Base-by-base conservation (phyloP, 441 rosid species). In the Corymbia citriodora region DNA sequence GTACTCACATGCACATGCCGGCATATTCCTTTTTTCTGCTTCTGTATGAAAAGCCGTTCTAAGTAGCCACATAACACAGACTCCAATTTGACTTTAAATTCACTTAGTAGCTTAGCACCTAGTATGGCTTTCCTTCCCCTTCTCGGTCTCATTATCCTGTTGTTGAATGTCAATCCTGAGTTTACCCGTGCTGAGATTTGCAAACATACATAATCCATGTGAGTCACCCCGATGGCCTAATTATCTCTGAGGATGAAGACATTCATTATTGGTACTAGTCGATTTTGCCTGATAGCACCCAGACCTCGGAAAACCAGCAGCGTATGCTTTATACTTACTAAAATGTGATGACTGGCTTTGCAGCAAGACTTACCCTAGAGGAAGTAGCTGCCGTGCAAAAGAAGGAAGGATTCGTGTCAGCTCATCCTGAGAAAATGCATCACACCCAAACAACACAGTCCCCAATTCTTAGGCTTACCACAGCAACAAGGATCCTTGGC, bases 121-220 rank as follows among this genome's bases (percentile, higher is more conserved):
- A 36, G 49, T 72, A 36, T 10, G 87, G 40, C 89, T 82, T 16
- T 68, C 50, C 27, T 59, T 52, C 49, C 63, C 68, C 55, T 87
- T 16, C 63, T 90, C 45, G 25, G 65, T 74, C 88, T 94, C 31
- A 65, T 92, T 88, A 91, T 89, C 89, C 53, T 89, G 82, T 18
- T 86, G 14, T 87, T 92, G n/a, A 85, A 88, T 81, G 90, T 87
- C 89, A 88, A 90, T 91, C 91, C 85, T 48, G 90, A 92, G 55
- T 54, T 72, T 55, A 89, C 89, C 29, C 45, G 57, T 27, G 90
- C 55, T 52, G 54, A 88, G 89, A 88, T 79, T 81, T 93, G 48
- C 83, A 90, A 74, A 94, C 88, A 92, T 79, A 90, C 87, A 92
- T 94, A 93, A 95, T 96, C 89, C 92, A 87, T 87, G 92, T 96